Base-by-base conservation (phyloP, 2,329 filamentous ascomycete species). In the Sporothrix pseudoabietina region DNA sequence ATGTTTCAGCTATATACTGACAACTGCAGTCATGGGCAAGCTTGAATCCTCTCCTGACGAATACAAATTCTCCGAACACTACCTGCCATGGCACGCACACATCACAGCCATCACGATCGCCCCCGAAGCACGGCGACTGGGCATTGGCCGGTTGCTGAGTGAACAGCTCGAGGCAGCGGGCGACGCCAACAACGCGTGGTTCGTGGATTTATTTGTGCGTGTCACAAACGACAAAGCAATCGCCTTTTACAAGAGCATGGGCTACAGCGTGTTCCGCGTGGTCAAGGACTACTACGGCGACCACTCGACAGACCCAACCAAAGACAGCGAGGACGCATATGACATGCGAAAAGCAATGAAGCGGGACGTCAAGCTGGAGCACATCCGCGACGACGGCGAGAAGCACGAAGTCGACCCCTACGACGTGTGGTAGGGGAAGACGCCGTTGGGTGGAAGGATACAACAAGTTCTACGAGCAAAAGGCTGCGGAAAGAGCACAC, bases 41-140 rank as follows among this genome's bases (percentile, higher is more conserved):
- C 88, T 97, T 75, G 95, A 98, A 85, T 91, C 94, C 76, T 97
- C 94, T 72, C 91, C 92, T 19, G 86, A 92, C 61, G 89, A 90
- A 71, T 88, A 92, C 80, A 87, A 89, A 74, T 90, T 90, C 78
- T 96, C 93, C 69, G 87, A 91, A 78, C 94, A 98, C 83, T 97
- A 97, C 83, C 91, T 97, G n/a, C 95, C 95, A n/a, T 98, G 94
- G 93, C 96, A 99, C 84, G 95, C 94, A 26, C 96, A 99, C 83
- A 97, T 99, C 80, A 99, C 96, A 4, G 96, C 95, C 49, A 86
- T 99, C 70, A 98, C 96, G 0, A 93, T 99, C 26, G 91, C 95
- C 0, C 96, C 96, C 0, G 89, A 91, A 73, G 94, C 94, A 69
- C 91, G 96, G 39, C 89, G 96, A 59, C 87, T 96, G 19, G 95